Percentiles rank a stretch among this genome's conserved stretches.
These are phyloP conservation scores for Yarrowia porcina DNA, from an alignment of 805 yeast species.

Conservation along the genomic window DNA sequence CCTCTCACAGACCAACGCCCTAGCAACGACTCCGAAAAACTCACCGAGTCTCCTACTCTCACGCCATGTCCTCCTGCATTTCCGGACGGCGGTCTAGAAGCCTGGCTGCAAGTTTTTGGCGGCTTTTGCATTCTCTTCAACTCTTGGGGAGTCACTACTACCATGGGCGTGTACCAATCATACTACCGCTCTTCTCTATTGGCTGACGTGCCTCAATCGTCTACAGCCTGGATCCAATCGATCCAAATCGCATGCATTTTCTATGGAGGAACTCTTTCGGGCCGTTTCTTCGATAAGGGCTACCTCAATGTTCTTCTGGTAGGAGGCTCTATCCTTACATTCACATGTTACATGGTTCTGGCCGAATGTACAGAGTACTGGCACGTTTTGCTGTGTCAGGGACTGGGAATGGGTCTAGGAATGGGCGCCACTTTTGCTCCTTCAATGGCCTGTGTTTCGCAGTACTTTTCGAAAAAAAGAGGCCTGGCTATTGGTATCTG, in stretches of 20 bases:
- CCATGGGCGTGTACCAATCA: conserved; percentile 54
- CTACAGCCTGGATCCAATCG: conserved; percentile 45
- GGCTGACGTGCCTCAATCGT: conserved; percentile 44
- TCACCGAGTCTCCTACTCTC: neutral
- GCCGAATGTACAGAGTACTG: conserved; percentile 43
- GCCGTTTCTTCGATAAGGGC: conserved; percentile 36
- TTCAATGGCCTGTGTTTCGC: conserved; percentile 32
- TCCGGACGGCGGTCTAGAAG: conserved; percentile 45
- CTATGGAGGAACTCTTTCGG: conserved; percentile 34
- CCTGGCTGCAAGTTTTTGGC: conserved; percentile 52
- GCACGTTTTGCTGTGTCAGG: conserved; percentile 54
- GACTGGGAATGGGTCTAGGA: conserved; percentile 49
- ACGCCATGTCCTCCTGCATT: neutral
- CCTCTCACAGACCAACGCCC: neutral
- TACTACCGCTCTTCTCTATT: conserved; percentile 44
- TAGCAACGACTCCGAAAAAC: neutral
- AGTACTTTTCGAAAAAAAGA: conserved; percentile 30
- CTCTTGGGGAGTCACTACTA: conserved; percentile 58
- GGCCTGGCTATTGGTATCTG: conserved; percentile 34
- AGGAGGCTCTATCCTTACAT: conserved; percentile 32
- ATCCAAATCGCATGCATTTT: conserved; percentile 32
- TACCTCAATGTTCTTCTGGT: conserved; percentile 33
- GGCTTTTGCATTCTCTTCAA: conserved; percentile 46
- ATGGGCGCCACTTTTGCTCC: conserved; percentile 29
- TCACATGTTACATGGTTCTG: conserved; percentile 37